Conservation (phyloP, 306 rosid genomes). For the Fagus sylvatica region DNA sequence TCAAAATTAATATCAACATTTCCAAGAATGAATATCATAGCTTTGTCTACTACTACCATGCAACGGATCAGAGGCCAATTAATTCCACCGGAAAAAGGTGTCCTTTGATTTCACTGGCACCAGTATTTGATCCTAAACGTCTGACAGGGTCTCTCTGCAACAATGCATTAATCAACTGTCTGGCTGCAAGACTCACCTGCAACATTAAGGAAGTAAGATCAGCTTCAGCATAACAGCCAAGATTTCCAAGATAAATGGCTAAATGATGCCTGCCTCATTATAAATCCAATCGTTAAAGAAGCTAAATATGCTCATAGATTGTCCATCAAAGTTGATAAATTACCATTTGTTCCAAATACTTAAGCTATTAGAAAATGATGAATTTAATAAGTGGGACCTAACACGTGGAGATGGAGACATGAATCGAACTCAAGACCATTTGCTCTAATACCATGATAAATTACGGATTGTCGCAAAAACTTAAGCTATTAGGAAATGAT, state of each 20-base stretch:
- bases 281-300: not conserved
- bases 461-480: too few species aligned
- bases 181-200: constrained; percentile 85
- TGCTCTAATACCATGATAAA: too few species aligned
- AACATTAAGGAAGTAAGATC: constrained; percentile 24
- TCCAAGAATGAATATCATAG: constrained; percentile 1
- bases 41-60: constrained; percentile 54
- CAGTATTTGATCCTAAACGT: constrained; percentile 74
- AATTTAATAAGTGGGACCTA: too few species aligned
- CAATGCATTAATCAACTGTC: constrained; percentile 87
- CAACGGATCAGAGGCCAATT: constrained; percentile 89
- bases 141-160: constrained; percentile 75
- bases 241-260: not conserved
- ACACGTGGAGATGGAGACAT: too few species aligned
- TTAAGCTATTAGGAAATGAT: too few species aligned
- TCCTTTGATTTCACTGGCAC: constrained; percentile 82
- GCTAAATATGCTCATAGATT: not conserved
- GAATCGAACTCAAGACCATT: too few species aligned
- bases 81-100: constrained; percentile 87
- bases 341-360: too few species aligned
- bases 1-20: constrained; percentile 14
- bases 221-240: constrained; percentile 20
- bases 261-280: not conserved
- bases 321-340: not conserved
- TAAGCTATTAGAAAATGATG: too few species aligned